Percentiles rank a stretch among this genome's conserved stretches.
These are phyloP conservation scores for Mycena sp. DNA, from an alignment of 1,284 basidiomycete genomes.

Conservation along the genomic window DNA sequence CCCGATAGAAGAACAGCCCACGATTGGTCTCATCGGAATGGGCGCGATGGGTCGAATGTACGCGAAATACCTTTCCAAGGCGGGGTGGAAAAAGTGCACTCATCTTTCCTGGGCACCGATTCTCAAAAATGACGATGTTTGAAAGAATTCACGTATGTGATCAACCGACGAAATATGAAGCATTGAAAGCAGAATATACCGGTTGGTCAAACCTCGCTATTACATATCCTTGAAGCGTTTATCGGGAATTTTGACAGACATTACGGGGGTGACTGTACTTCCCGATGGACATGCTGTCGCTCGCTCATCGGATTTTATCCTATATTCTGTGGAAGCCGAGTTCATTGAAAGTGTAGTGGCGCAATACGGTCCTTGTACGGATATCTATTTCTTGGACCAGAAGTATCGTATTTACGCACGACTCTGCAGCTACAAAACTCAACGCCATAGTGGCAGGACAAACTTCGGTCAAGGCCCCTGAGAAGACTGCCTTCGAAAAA, in stretches of 20 bases:
- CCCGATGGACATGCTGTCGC: slow-evolving; percentile 87
- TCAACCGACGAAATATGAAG: slow-evolving; percentile 79
- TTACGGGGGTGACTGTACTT: slow-evolving; percentile 71
- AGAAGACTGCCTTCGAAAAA: slow-evolving; percentile 90
- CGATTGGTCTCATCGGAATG: slow-evolving; percentile 91
- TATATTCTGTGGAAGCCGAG: slow-evolving; percentile 96
- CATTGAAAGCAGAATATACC: slow-evolving; percentile 69
- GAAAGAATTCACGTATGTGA: slow-evolving; percentile 93
- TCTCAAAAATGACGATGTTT: slow-evolving; percentile 10
- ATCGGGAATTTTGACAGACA: slow-evolving; percentile 49
- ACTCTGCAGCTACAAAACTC: slow-evolving; percentile 83
- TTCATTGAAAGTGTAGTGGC: slow-evolving; percentile 86
- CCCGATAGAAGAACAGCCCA: slow-evolving; percentile 61
- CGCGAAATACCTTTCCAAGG: slow-evolving; percentile 76
- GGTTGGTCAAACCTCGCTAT: slow-evolving; percentile 61
- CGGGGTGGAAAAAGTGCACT: slow-evolving; percentile 90
- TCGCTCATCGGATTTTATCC: slow-evolving; percentile 86
- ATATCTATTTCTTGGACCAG: slow-evolving; percentile 1
- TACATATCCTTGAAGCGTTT: too few species aligned
- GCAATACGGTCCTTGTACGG: slow-evolving; percentile 91
- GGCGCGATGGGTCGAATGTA: slow-evolving; percentile 98
- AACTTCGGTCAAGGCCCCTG: slow-evolving; percentile 97
- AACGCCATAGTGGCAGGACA: slow-evolving; percentile 95
- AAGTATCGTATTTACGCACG: neutral
- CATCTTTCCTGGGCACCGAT: neutral